A percentile compares a stretch with the other conserved stretches of the same genome.
phyloP scores from a whole-genome alignment of 2,329 filamentous ascomycete species.

The Xylaria multiplex region DNA sequence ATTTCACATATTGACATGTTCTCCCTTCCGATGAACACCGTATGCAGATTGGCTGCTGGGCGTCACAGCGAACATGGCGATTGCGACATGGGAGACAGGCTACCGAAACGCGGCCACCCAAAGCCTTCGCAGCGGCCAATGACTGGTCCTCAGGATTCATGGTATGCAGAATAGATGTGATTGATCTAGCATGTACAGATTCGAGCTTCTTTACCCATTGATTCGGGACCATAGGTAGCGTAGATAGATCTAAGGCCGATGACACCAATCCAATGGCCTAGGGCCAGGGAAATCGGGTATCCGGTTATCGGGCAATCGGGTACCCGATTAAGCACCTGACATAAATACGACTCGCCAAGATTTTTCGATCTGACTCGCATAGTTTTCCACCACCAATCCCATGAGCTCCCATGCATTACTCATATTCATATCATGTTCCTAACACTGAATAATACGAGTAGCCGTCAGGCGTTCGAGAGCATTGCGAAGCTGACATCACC shows the following conservation, averaged over 20 bases:
- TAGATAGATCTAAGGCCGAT: constrained; percentile 15
- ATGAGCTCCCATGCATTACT: constrained; percentile 6
- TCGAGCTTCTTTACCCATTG: not conserved
- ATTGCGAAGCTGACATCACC: constrained; percentile 3
- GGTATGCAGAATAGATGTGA: constrained; percentile 1
- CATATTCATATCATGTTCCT: not conserved
- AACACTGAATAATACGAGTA: constrained; percentile 12
- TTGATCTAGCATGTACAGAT: constrained; percentile 1
- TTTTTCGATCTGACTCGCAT: constrained; percentile 24
- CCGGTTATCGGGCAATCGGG: constrained; percentile 30
- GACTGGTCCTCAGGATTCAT: constrained; percentile 29
- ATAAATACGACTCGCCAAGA: constrained; percentile 28
- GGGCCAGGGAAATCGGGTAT: constrained; percentile 32
- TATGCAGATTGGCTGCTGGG: constrained; percentile 33
- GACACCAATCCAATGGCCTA: constrained; percentile 9
- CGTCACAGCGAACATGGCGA: constrained; percentile 38
- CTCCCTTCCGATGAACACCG: constrained; percentile 37
- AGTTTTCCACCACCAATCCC: constrained; percentile 5
- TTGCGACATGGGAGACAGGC: constrained; percentile 38
- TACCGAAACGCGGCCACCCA: constrained; percentile 33
- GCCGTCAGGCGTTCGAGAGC: constrained; percentile 1
- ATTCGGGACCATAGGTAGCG: constrained; percentile 7
- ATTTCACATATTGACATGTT: constrained; percentile 40
- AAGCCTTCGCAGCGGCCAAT: constrained; percentile 3
- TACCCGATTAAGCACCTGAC: not conserved